phyloP scores from a whole-genome alignment of 2,329 filamentous ascomycete genomes.

The Aspergillus uvarum region DNA sequence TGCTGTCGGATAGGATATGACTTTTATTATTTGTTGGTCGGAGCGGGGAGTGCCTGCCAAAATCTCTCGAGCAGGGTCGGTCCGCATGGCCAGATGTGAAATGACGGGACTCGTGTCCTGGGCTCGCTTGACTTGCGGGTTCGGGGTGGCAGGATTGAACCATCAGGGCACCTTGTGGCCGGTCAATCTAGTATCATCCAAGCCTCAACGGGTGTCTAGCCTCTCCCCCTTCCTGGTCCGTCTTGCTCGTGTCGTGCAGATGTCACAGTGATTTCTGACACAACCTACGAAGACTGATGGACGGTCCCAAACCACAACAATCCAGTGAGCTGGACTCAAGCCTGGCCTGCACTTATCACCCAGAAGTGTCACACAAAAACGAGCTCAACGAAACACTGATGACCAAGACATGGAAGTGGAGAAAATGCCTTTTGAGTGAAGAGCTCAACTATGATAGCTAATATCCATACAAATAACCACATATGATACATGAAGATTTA shows the following conservation, averaged over 20 bases:
- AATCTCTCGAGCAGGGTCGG: background rate
- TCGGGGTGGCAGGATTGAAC: background rate
- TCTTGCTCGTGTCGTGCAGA: background rate
- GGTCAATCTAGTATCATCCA: background rate
- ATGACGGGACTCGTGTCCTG: background rate
- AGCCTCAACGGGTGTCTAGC: too few species aligned
- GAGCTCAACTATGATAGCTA: constrained; percentile 19
- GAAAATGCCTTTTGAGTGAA: constrained; percentile 23
- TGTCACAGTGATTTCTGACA: too few species aligned
- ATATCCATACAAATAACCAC: constrained; percentile 15
- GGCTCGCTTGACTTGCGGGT: background rate
- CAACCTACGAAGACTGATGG: too few species aligned
- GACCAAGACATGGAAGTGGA: constrained; percentile 3
- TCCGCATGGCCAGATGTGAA: too few species aligned
- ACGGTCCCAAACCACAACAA: too few species aligned
- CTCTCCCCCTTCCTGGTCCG: too few species aligned
- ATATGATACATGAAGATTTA: constrained; percentile 16
- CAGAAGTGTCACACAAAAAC: background rate
- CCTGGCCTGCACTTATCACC: too few species aligned
- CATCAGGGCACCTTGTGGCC: background rate
- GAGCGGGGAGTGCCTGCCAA: too few species aligned
- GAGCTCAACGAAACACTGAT: background rate
- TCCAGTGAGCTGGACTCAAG: too few species aligned
- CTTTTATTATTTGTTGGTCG: too few species aligned
- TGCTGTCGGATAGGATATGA: background rate